Evolutionary conservation across 2,329 filamentous ascomycete species (phyloP), one percentile per base, ranked within the genome.

Genomic region (Colletotrichum abscissum): DNA sequence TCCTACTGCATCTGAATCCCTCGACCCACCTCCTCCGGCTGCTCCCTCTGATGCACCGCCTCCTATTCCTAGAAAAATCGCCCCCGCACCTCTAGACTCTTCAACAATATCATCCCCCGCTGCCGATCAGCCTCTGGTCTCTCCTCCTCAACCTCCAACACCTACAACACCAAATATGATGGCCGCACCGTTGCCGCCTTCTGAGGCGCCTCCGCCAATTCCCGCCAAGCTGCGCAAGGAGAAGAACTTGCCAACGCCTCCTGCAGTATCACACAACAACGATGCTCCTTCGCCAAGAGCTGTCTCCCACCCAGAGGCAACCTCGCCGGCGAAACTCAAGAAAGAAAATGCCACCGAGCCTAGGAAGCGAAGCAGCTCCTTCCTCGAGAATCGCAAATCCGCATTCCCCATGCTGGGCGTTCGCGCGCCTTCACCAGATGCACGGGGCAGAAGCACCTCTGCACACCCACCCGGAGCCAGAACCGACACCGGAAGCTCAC

Each of bases 381-480:
- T 81, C 46, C 78, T 81, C 24, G 67, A 75, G 57, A 76, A 54
- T 28, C 77, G 72, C 46, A 75, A 56, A 35, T 65, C 73, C 11
- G 73, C 76, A 59, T 74, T 77, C 52, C 66, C 78, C 65, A 74
- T 75, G 26, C 71, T 77, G 54, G 78, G 69, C 28, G 72, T 79
- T 55, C 80, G 77, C 57, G 75, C 78, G 12, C 77, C 78, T 14
- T 82, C 82, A 12, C 80, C 85, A 5, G 78, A 86, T 33, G 62
- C 79, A 1, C 83, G 86, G 33, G 84, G 83, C 9, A 84, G 87
- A 68, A 87, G 87, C 76, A 83, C 83, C 33, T 89, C 88, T 12
- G 87, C 84, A 1, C 88, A 89, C 56, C 83, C 84, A 2, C 79
- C 84, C 2, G 75, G 78, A 8, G 67, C 30, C 46, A 64, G 60